phyloP scores from a whole-genome alignment of 805 yeast species.

The Danielozyma ontarioensis region DNA sequence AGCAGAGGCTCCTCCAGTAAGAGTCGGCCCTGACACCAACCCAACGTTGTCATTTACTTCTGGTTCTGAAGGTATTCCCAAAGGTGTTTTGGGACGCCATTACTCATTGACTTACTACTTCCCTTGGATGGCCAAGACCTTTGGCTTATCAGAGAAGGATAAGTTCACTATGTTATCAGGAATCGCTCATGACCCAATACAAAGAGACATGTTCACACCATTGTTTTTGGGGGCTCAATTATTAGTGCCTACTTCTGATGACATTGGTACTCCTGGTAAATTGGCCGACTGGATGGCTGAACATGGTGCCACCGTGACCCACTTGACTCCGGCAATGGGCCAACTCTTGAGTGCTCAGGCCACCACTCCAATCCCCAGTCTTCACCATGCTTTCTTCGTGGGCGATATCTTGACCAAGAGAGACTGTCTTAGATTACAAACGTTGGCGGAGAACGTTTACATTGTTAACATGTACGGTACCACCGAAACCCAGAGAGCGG shows the following conservation, averaged over 20 bases:
- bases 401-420: slow-evolving; percentile 97
- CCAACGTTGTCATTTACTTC: slow-evolving; percentile 96
- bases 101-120: slow-evolving; percentile 94
- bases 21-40: slow-evolving; percentile 95
- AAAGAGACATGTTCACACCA: slow-evolving; percentile 98
- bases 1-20: slow-evolving; percentile 70
- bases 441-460: slow-evolving; percentile 80
- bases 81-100: slow-evolving; percentile 98
- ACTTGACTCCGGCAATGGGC: slow-evolving; percentile 99
- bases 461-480: slow-evolving; percentile 99
- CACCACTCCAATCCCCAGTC: slow-evolving; percentile 70
- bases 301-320: slow-evolving; percentile 91
- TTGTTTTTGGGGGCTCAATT: slow-evolving; percentile 91
- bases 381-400: slow-evolving; percentile 96
- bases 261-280: slow-evolving; percentile 97
- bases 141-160: slow-evolving; percentile 72
- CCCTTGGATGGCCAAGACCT: slow-evolving; percentile 95
- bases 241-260: slow-evolving; percentile 92
- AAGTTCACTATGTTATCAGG: slow-evolving; percentile 97
- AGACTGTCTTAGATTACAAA: slow-evolving; percentile 90
- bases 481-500: slow-evolving; percentile 98
- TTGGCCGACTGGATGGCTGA: slow-evolving; percentile 96
- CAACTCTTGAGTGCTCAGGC: slow-evolving; percentile 96
- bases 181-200: slow-evolving; percentile 98
- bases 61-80: slow-evolving; percentile 97